A percentile compares a stretch with the other conserved stretches of the same genome.
phyloP scores from a whole-genome alignment of 495 filamentous ascomycete genomes.

The Talaromyces wortmannii region DNA sequence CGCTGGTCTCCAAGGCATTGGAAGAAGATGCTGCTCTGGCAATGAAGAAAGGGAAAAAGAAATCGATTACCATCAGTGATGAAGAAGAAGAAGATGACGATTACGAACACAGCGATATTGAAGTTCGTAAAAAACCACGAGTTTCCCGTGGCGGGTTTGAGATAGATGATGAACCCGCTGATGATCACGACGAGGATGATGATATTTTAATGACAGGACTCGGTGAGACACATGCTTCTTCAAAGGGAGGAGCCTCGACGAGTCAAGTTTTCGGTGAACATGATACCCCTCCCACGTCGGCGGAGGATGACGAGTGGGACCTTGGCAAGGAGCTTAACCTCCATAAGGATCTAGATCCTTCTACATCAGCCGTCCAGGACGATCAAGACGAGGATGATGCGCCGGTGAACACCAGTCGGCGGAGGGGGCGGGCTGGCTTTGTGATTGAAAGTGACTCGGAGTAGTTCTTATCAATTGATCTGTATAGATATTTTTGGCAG shows the following conservation, averaged over 20 bases:
- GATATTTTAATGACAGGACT: slow-evolving; percentile 29
- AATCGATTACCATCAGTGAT: slow-evolving; percentile 15
- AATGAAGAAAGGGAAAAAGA: slow-evolving; percentile 18
- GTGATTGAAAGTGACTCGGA: slow-evolving; percentile 47
- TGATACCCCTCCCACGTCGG: slow-evolving; percentile 21
- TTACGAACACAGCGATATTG: slow-evolving; percentile 6
- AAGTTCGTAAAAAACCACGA: slow-evolving; percentile 10
- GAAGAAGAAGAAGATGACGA: slow-evolving; percentile 11
- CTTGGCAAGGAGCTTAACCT: slow-evolving; percentile 34
- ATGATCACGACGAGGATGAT: slow-evolving; percentile 21
- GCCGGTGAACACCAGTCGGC: slow-evolving; percentile 19
- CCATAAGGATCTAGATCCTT: slow-evolving; percentile 14
- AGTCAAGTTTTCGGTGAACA: slow-evolving; percentile 14
- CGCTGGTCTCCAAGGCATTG: slow-evolving; percentile 44
- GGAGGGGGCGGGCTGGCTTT: slow-evolving; percentile 38
- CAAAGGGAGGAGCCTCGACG: slow-evolving; percentile 11
- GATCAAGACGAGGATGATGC: slow-evolving; percentile 27
- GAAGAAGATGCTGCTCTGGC: slow-evolving; percentile 32
- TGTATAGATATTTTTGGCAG: neutral
- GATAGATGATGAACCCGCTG: slow-evolving; percentile 11
- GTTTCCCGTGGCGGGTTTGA: slow-evolving; percentile 16
- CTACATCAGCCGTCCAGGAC: slow-evolving; percentile 6
- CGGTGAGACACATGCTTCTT: slow-evolving; percentile 14
- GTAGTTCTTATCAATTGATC: slow-evolving; percentile 15
- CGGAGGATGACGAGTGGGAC: slow-evolving; percentile 23